Conservation (phyloP, 768 basidiomycete genomes). For the Panellus pusillus region DNA sequence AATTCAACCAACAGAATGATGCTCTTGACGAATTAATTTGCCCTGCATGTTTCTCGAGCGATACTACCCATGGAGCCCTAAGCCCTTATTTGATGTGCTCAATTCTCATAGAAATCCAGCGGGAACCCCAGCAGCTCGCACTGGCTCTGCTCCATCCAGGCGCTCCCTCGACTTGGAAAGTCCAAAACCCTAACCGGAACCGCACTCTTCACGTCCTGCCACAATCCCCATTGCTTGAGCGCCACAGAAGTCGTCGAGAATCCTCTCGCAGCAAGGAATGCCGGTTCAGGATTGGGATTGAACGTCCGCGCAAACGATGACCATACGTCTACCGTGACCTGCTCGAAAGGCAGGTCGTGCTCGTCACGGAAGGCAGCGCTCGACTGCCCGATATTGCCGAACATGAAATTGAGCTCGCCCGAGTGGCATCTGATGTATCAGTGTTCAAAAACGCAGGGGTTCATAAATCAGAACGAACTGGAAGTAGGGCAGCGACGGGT, state of each 20-base stretch:
- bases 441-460: constrained; percentile 18
- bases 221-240: constrained; percentile 30
- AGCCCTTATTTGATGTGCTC: not conserved
- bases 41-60: too few relatives aligned
- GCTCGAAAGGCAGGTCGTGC: constrained; percentile 44
- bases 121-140: constrained; percentile 39
- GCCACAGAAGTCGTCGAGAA: constrained; percentile 35
- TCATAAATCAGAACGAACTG: constrained; percentile 30
- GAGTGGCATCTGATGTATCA: constrained; percentile 27
- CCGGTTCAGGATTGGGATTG: constrained; percentile 45
- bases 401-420: constrained; percentile 32
- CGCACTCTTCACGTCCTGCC: constrained; percentile 32
- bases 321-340: constrained; percentile 47
- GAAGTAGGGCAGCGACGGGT: constrained; percentile 48
- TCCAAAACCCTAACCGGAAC: constrained; percentile 35
- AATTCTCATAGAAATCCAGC: constrained; percentile 18
- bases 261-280: constrained; percentile 43
- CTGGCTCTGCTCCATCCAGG: constrained; percentile 37
- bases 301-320: constrained; percentile 46
- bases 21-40: too few relatives aligned
- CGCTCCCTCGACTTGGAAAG: constrained; percentile 31
- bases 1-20: too few relatives aligned
- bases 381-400: constrained; percentile 38
- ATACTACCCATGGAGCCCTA: too few relatives aligned
- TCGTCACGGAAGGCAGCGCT: constrained; percentile 45